A percentile compares a stretch with the other conserved stretches of the same genome.
Conservation (phyloP, 75 land plant genomes). For the Cunninghamia lanceolata region DNA sequence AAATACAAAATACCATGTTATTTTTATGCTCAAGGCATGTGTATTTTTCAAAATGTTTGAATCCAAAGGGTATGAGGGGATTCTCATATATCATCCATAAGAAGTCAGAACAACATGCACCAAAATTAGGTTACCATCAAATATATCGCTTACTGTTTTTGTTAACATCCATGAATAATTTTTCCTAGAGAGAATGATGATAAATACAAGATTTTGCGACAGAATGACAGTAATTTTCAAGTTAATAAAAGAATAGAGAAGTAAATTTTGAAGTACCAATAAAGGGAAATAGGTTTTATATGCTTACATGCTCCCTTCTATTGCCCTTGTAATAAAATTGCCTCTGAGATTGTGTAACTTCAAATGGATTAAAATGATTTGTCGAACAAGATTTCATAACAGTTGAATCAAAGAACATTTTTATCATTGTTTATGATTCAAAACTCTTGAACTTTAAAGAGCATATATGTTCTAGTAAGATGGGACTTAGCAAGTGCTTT, state of each 20-base stretch:
- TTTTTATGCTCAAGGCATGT: no score
- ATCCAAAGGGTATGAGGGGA: no score
- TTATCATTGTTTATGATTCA: no score
- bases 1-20: no score
- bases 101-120: constrained; percentile 31
- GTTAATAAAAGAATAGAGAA: no score
- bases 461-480: no score
- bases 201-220: not conserved
- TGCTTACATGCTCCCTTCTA: not conserved
- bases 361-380: not conserved
- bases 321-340: not conserved
- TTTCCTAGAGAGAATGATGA: no score
- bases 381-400: not conserved
- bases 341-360: not conserved
- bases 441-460: no score
- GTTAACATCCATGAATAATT: no score
- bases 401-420: not conserved
- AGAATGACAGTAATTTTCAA: not conserved
- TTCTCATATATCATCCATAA: no score
- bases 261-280: not conserved
- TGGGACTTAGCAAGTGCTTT: no score
- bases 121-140: not conserved
- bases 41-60: no score
- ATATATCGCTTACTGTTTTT: not conserved
- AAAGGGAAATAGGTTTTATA: not conserved